Base-by-base conservation (phyloP, 345 rosid genomes). In the Euphorbia lathyris region DNA sequence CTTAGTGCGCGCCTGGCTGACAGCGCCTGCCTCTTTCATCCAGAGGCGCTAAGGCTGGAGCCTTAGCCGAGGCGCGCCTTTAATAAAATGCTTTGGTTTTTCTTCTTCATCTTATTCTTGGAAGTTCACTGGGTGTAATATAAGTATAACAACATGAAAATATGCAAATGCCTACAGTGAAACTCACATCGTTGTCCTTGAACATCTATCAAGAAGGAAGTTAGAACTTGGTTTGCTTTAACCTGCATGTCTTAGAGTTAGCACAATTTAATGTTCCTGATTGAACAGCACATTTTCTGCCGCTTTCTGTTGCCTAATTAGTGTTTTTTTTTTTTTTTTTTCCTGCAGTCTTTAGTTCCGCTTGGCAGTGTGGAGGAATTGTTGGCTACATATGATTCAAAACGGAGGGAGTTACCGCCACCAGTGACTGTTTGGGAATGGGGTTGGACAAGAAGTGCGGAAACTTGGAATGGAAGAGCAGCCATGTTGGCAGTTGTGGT, bases 381-480 rank as follows among this genome's bases (percentile, higher is more conserved):
- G 61, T 70, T 95, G 85, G 93, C 99, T 32, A 72, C 88, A 8
- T 95, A 95, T 65, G 99, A 95, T 81, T 90, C 96, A 26, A 89
- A 90, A 66, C 93, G 97, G n/a, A 76, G 89, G 50, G 97, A 87
- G 79, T 85, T 95, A 65, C 99, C 93, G 43, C 83, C 99, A 0
- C 99, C 97, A 0, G 99, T 95, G 76, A 86, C 82, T 0, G 76
- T 95, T 61, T 95, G 99, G 99, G 99, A 95, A 82, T 91, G 97
- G 99, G 97, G 99, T 71, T 95, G 97, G 97, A 95, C 97, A n/a
- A 90, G 77, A 84, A 95, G 99, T 80, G 99, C 99, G 0, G 99
- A 95, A 79, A 95, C 99, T 40, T 91, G 99, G 99, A 95, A 95
- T 20, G 97, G 99, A 62, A 83, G 99, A 79, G 97, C 99, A 36